These are phyloP conservation scores for Saturnispora halmiae DNA, from an alignment of 805 yeast genomes.

Conservation along the genomic window DNA sequence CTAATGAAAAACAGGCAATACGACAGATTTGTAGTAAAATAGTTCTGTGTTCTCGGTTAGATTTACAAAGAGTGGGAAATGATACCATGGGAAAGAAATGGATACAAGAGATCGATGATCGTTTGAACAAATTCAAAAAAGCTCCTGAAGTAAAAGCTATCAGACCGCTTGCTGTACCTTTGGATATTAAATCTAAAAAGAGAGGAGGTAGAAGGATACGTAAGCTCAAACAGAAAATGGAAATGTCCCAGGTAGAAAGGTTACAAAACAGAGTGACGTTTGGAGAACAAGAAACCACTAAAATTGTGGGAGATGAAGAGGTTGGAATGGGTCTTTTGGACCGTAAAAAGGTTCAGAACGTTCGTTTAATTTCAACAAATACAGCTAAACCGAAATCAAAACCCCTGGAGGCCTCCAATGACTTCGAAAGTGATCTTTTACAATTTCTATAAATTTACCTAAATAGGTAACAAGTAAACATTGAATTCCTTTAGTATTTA, in stretches of 20 bases:
- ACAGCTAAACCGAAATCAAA: conserved; percentile 7
- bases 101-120: conserved; percentile 48
- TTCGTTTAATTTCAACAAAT: conserved; percentile 14
- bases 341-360: conserved; percentile 17
- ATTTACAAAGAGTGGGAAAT: conserved; percentile 34
- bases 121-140: conserved; percentile 60
- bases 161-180: conserved; percentile 63
- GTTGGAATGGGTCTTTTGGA: conserved; percentile 72
- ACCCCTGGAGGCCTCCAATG: conserved; percentile 10
- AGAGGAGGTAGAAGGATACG: conserved; percentile 80
- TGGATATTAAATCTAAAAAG: conserved; percentile 66
- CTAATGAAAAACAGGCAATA: conserved; percentile 54
- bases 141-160: conserved; percentile 70
- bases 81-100: conserved; percentile 46
- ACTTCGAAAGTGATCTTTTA: not conserved
- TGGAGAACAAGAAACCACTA: conserved; percentile 61
- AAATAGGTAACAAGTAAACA: conserved; percentile 16
- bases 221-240: conserved; percentile 72
- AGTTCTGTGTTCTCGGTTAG: conserved; percentile 76
- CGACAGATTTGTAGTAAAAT: conserved; percentile 74
- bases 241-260: conserved; percentile 69
- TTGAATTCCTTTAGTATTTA: not conserved
- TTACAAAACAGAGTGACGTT: conserved; percentile 81
- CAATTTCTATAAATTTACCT: conserved; percentile 6
- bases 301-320: conserved; percentile 66